phyloP scores from a whole-genome alignment of 176 grass and related monocot genomes.

The Melocanna baccifera region DNA sequence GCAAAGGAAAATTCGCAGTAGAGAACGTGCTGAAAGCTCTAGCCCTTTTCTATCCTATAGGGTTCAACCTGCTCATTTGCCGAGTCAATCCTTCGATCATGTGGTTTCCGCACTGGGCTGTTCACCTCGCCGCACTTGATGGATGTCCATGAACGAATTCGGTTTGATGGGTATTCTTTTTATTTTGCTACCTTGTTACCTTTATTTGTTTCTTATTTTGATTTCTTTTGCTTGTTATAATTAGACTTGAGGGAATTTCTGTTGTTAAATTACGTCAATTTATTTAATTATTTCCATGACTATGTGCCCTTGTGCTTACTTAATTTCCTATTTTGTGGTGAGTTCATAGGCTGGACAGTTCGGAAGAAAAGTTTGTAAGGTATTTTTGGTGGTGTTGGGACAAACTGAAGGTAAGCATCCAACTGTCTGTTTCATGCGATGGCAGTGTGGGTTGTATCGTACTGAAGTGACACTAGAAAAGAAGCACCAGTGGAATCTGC shows the following conservation, averaged over 20 bases:
- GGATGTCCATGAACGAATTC: slow-evolving; percentile 82
- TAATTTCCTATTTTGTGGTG: slow-evolving; percentile 18
- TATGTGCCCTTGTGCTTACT: neutral
- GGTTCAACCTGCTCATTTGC: slow-evolving; percentile 88
- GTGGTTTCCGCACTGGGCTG: slow-evolving; percentile 76
- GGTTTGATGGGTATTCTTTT: slow-evolving; percentile 67
- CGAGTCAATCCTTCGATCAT: slow-evolving; percentile 82
- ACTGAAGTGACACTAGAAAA: neutral
- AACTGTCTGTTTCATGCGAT: slow-evolving; percentile 7
- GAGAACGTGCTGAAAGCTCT: neutral
- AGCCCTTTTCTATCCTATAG: slow-evolving; percentile 24
- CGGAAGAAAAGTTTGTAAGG: slow-evolving; percentile 79
- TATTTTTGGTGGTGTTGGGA: slow-evolving; percentile 99
- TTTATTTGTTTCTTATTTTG: slow-evolving; percentile 12
- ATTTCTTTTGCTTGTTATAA: slow-evolving; percentile 10
- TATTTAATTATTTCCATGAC: slow-evolving; percentile 6
- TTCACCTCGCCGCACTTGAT: slow-evolving; percentile 94
- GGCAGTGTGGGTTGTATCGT: neutral
- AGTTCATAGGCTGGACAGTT: slow-evolving; percentile 67
- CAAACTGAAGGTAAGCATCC: slow-evolving; percentile 62
- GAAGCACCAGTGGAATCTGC: slow-evolving; percentile 8
- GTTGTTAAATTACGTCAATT: neutral
- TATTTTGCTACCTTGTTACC: neutral
- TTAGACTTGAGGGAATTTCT: neutral
- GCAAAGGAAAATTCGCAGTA: neutral